Conservation (phyloP, 2,329 filamentous ascomycete genomes). For the Aspergillus tanneri region DNA sequence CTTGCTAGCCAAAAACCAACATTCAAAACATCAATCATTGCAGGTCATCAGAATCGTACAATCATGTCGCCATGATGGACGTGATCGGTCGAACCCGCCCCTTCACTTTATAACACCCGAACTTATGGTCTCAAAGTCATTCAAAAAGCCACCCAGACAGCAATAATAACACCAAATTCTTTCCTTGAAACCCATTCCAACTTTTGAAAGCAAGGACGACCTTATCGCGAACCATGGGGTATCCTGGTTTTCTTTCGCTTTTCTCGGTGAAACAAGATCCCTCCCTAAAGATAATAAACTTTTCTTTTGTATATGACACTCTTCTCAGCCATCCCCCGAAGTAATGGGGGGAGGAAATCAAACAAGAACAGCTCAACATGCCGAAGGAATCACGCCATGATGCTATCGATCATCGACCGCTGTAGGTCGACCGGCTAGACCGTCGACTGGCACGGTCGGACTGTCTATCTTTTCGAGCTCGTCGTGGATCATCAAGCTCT, state of each 20-base stretch:
- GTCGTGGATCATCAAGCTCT: slow-evolving; percentile 36
- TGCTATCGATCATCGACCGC: slow-evolving; percentile 26
- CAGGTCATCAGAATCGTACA: slow-evolving; percentile 31
- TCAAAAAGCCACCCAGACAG: slow-evolving; percentile 19
- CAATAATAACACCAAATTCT: slow-evolving; percentile 13
- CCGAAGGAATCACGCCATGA: slow-evolving; percentile 8
- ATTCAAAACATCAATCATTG: slow-evolving; percentile 20
- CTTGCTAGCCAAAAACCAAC: slow-evolving; percentile 6
- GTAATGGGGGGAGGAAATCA: no score
- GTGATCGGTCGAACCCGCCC: slow-evolving; percentile 22
- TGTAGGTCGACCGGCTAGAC: slow-evolving; percentile 41
- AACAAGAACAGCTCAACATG: background rate
- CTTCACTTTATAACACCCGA: slow-evolving; percentile 18
- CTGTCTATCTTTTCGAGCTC: slow-evolving; percentile 34
- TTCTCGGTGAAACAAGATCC: background rate
- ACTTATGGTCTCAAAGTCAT: slow-evolving; percentile 13
- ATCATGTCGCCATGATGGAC: slow-evolving; percentile 29
- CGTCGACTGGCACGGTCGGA: slow-evolving; percentile 40
- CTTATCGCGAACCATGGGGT: background rate
- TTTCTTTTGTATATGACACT: no score
- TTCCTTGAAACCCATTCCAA: slow-evolving; percentile 16
- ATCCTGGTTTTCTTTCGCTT: background rate
- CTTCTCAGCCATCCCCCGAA: no score
- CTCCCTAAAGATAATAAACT: slow-evolving; percentile 2
- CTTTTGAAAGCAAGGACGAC: slow-evolving; percentile 12